A percentile compares a stretch with the other conserved stretches of the same genome.
These are phyloP conservation scores for Nicotiana attenuata DNA, from an alignment of 257 asterid species.

Conservation along the genomic window DNA sequence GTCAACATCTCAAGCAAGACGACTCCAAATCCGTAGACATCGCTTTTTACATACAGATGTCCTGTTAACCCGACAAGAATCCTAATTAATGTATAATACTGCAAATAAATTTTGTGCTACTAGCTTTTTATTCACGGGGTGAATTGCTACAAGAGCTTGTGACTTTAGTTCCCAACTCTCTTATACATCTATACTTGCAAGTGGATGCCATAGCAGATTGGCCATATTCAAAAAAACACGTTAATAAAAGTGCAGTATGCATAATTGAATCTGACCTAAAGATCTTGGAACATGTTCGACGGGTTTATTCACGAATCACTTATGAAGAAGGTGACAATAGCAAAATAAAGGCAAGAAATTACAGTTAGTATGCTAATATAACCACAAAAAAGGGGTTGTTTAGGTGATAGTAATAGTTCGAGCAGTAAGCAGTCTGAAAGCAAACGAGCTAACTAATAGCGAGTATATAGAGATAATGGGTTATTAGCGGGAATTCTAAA, in stretches of 20 bases:
- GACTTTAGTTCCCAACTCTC: background rate
- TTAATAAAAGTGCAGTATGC: background rate
- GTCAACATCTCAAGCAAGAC: conserved; percentile 24
- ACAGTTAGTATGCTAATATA: background rate
- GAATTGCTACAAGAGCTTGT: too few species aligned
- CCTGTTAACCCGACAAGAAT: background rate
- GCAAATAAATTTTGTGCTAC: background rate
- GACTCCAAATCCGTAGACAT: conserved; percentile 22
- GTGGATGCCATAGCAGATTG: background rate
- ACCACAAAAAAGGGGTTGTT: too few species aligned
- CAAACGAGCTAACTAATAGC: too few species aligned
- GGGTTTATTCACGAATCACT: background rate
- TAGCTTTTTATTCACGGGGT: background rate
- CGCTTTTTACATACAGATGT: conserved; percentile 23
- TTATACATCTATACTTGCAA: background rate
- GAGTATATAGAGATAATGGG: too few species aligned
- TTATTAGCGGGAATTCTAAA: too few species aligned
- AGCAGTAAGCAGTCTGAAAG: too few species aligned
- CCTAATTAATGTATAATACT: background rate
- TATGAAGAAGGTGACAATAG: background rate
- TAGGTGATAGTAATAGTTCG: too few species aligned
- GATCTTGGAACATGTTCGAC: background rate
- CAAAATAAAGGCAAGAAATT: background rate
- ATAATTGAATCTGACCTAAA: background rate
- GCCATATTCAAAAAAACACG: too few species aligned